Percentiles rank a stretch among this genome's conserved stretches.
Evolutionary conservation across 495 filamentous ascomycete genomes (phyloP).

Genomic region (Aspergillus biplanus): DNA sequence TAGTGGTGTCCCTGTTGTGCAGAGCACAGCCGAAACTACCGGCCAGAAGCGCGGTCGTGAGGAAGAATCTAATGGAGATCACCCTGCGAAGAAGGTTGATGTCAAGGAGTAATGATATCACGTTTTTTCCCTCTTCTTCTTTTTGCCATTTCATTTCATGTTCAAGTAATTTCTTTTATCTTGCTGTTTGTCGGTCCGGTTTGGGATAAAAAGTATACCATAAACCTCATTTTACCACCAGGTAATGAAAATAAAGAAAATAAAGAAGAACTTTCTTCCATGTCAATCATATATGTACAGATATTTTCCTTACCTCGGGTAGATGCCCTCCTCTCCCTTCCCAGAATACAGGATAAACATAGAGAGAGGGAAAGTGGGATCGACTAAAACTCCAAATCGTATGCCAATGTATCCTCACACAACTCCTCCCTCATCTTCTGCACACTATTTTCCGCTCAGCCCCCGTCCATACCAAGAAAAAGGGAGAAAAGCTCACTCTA

Average conservation of each 20-base stretch:
- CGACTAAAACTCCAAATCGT: conserved; percentile 46
- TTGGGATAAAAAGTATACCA: conserved; percentile 10
- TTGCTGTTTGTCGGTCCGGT: conserved; percentile 4
- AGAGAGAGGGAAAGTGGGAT: neutral
- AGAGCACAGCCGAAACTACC: conserved; percentile 41
- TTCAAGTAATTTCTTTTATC: conserved; percentile 11
- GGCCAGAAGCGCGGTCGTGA: conserved; percentile 56
- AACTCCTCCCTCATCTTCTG: conserved; percentile 47
- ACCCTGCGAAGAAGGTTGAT: conserved; percentile 54
- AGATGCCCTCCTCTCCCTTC: too few relatives aligned
- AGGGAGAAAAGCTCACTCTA: conserved; percentile 35
- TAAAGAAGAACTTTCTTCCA: neutral
- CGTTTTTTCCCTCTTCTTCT: conserved; percentile 5
- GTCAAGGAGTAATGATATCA: conserved; percentile 44
- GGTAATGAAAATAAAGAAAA: neutral
- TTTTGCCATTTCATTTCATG: neutral
- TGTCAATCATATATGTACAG: neutral
- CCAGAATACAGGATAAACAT: too few relatives aligned
- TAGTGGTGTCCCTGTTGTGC: conserved; percentile 53
- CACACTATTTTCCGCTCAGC: conserved; percentile 30
- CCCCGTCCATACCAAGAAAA: conserved; percentile 1
- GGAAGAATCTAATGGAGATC: conserved; percentile 43
- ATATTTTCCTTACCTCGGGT: neutral
- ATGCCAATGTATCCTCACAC: conserved; percentile 50
- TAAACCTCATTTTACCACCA: neutral